Conservation (phyloP, 2,329 filamentous ascomycete species). For the Rutstroemia sp. region DNA sequence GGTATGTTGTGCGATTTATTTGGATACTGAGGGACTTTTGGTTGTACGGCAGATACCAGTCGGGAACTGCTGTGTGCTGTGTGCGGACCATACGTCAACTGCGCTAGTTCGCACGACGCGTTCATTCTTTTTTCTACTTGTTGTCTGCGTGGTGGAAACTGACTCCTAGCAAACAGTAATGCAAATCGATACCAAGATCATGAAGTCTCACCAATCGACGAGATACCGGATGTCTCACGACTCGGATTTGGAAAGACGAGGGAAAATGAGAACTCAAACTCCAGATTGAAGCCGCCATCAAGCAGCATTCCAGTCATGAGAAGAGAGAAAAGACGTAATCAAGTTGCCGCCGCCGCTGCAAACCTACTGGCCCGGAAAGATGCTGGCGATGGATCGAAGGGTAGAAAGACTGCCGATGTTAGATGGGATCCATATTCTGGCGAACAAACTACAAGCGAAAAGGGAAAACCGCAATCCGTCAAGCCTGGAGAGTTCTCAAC, state of each 20-base stretch:
- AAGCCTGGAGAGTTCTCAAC: constrained; percentile 44
- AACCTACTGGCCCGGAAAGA: constrained; percentile 22
- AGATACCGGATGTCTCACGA: constrained; percentile 23
- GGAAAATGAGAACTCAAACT: constrained; percentile 1
- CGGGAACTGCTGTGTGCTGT: neutral
- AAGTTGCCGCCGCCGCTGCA: constrained; percentile 21
- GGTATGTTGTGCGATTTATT: constrained; percentile 21
- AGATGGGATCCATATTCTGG: constrained; percentile 61
- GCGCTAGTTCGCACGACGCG: too few species aligned
- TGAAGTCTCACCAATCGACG: constrained; percentile 37
- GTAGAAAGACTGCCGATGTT: constrained; percentile 33
- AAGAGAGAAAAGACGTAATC: constrained; percentile 26
- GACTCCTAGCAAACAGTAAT: constrained; percentile 13
- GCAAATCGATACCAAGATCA: constrained; percentile 15
- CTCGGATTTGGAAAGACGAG: constrained; percentile 12
- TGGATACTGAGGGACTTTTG: neutral
- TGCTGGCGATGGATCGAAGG: constrained; percentile 12
- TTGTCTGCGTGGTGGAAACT: neutral
- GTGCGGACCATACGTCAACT: neutral
- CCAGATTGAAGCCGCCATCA: constrained; percentile 12
- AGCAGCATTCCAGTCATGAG: constrained; percentile 29
- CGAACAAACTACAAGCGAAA: constrained; percentile 51
- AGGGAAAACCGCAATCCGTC: constrained; percentile 48
- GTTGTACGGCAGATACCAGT: neutral
- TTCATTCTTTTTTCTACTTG: neutral